phyloP scores from a whole-genome alignment of 805 yeast genomes.

The Osmozyma mogii region DNA sequence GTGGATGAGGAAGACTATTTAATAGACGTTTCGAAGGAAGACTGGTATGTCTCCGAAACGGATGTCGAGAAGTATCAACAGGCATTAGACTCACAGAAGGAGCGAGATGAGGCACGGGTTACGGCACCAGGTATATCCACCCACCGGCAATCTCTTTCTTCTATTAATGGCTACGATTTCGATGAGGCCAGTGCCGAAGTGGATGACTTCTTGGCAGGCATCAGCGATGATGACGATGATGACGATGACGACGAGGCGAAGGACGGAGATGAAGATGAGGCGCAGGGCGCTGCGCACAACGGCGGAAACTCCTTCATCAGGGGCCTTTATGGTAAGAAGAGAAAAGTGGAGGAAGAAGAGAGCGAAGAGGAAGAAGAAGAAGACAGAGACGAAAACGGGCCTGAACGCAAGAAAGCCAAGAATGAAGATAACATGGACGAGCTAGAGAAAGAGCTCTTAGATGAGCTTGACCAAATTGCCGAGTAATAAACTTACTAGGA shows the following conservation, averaged over 20 bases:
- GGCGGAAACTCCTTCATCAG: slow-evolving; percentile 19
- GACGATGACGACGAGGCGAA: slow-evolving; percentile 23
- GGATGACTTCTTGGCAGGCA: slow-evolving; percentile 41
- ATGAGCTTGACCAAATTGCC: slow-evolving; percentile 44
- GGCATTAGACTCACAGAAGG: slow-evolving; percentile 17
- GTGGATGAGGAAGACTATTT: slow-evolving; percentile 55
- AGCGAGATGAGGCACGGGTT: slow-evolving; percentile 8
- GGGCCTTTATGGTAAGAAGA: slow-evolving; percentile 16
- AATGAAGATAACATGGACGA: slow-evolving; percentile 32
- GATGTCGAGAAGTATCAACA: slow-evolving; percentile 38
- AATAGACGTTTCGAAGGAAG: slow-evolving; percentile 40
- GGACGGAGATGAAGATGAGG: slow-evolving; percentile 10
- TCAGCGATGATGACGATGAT: slow-evolving; percentile 30
- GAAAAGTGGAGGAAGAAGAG: slow-evolving; percentile 16
- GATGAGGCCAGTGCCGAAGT: slow-evolving; percentile 38
- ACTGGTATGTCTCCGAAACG: slow-evolving; percentile 34
- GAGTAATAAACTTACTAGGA: slow-evolving; percentile 14
- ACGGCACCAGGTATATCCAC: slow-evolving; percentile 16
- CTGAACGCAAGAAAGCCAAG: slow-evolving; percentile 6
- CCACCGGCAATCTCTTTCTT: slow-evolving; percentile 25
- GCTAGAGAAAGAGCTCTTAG: slow-evolving; percentile 43
- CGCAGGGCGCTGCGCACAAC: slow-evolving; percentile 2
- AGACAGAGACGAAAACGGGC: slow-evolving; percentile 3
- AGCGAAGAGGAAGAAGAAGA: slow-evolving; percentile 7
- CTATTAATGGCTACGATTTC: slow-evolving; percentile 30